Conservation (phyloP, 257 asterid species). For the Plectranthus barbatus region DNA sequence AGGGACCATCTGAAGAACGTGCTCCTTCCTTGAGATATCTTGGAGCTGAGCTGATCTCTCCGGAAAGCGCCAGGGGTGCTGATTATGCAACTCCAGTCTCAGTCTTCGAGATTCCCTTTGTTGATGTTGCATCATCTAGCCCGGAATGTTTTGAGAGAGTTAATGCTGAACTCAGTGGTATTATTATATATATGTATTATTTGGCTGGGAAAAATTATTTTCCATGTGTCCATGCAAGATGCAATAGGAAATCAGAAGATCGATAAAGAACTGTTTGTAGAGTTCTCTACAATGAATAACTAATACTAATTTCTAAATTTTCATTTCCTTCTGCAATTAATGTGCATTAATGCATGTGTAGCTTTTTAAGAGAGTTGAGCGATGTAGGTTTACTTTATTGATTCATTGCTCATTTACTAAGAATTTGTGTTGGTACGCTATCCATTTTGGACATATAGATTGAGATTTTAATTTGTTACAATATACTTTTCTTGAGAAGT, state of each 20-base stretch:
- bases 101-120: conserved; percentile 39
- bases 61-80: conserved; percentile 44
- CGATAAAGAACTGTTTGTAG: background rate
- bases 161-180: conserved; percentile 65
- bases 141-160: conserved; percentile 50
- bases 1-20: conserved; percentile 18
- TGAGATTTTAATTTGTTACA: background rate
- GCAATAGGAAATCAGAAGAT: background rate
- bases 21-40: conserved; percentile 8
- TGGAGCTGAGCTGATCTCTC: conserved; percentile 25
- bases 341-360: background rate
- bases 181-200: conserved; percentile 3
- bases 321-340: background rate
- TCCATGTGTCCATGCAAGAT: background rate
- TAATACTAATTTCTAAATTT: background rate
- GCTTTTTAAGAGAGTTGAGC: background rate
- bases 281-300: background rate
- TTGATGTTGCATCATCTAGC: conserved; percentile 38
- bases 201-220: background rate
- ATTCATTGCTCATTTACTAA: background rate
- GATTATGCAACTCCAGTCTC: conserved; percentile 64
- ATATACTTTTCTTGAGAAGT: background rate
- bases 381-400: background rate
- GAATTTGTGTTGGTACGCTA: background rate
- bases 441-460: background rate